Evolutionary conservation across 176 grass and related monocot species (phyloP), one percentile per base, ranked within the genome.

Genomic region (Eleusine indica): DNA sequence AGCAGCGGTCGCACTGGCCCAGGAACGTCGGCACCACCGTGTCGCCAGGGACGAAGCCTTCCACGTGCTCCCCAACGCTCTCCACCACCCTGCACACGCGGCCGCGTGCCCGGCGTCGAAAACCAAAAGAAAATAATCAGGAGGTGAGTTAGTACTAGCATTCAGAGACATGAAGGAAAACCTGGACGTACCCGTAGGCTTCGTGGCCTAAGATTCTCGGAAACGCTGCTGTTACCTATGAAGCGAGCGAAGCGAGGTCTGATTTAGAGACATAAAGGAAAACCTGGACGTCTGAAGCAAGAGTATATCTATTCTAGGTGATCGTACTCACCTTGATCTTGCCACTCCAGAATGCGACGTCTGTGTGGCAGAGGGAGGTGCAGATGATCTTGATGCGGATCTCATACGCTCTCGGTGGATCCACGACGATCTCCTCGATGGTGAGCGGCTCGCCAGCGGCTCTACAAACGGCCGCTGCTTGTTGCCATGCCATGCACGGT

Each of bases 371-470:
- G 80, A 97, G 78, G 1, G 94, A 87, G 81, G 94, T 89, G 84
- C 92, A 94, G 74, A 72, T 52, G 77, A 86, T 87, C 88, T 79
- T 92, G 29, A 97, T 83, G 39, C 92, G 90, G 62, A 94, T 54
- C 70, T 97, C 94, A 68, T 89, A 71, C 3, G 78, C 84, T 19
- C 79, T 88, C 0, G 92, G 95, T 9, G 92, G 90, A 30, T 93
- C 95, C 46, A 97, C 95, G 53, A 88, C 71, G 78, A 97, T 86
- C 28, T 94, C 92, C 90, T 97, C 95, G 43, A 97, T 35, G 42
- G 14, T 43, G 18, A 97, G 85, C 51, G 95, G 88, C 87, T 75
- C 84, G 3, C 95, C 88, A 13, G 39, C 76, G 25, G 84, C 84
- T 66, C 95, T 71, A 30, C 92, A 85, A 70, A 97, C 92, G 1